Base-by-base conservation (phyloP, 345 rosid genomes). In the Mallotus nudiflorus region DNA sequence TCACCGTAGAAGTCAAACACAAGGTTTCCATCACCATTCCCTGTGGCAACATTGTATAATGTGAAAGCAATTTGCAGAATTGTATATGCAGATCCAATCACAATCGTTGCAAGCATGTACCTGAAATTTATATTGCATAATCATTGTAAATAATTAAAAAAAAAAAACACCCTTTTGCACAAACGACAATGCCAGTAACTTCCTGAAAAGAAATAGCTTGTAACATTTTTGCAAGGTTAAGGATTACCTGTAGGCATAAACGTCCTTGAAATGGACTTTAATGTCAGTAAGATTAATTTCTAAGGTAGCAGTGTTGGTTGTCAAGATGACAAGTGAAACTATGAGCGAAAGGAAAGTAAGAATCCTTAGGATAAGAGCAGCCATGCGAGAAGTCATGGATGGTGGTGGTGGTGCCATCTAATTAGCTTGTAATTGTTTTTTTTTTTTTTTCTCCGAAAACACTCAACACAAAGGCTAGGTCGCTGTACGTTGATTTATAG, bases 1-100 rank as follows among this genome's bases (percentile, higher is more conserved):
- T 83, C 83, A 0, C 72, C 80, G 9, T 71, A 83, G 42, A 83
- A 80, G 46, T 74, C 76, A 68, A 83, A 56, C 14, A 44, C 16
- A 37, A 61, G 56, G 53, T 55, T 25, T 12, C 59, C 24, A 5
- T 75, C 72, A 6, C 72, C 58, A 28, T 78, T 80, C 8, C 78
- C 68, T 0, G 65, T 68, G 71, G 71, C 58, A 22, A 75, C 29
- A 24, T 69, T 13, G 58, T 27, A 59, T 14, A 83, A 8, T 11
- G 73, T 35, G 56, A 65, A 50, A 0, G 39, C 73, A 29, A 75
- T 49, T 69, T 79, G 82, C 45, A 76, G 52, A 16, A 78, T 9
- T 20, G 78, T 59, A 49, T 79, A 82, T 31, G 81, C 81, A 3
- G 69, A 16, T 67, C 86, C 83, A 0, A 75, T 14, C 16, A 69